phyloP scores from a whole-genome alignment of 257 asterid genomes.

The Verbena officinalis region DNA sequence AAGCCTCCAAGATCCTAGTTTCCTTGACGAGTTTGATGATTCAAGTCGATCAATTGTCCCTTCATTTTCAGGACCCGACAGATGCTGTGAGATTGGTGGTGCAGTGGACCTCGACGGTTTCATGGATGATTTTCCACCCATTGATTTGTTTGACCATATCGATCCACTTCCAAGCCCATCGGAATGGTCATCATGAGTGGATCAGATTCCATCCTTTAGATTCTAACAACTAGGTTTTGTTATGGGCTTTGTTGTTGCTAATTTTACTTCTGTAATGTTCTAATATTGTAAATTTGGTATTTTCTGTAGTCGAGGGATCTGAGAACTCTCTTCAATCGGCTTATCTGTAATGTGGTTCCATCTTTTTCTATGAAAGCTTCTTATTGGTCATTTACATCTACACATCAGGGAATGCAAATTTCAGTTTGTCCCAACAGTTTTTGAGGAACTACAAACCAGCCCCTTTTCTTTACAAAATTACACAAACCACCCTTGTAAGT shows the following conservation, averaged over 20 bases:
- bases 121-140: conserved; percentile 60
- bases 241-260: conserved; percentile 5
- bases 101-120: conserved; percentile 46
- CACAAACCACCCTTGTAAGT: too few relatives aligned
- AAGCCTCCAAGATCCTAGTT: conserved; percentile 47
- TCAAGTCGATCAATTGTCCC: conserved; percentile 32
- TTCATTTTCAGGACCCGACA: conserved; percentile 33
- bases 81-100: conserved; percentile 29
- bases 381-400: too few relatives aligned
- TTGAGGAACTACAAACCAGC: too few relatives aligned
- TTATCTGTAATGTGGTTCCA: not conserved
- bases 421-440: too few relatives aligned
- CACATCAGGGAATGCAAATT: too few relatives aligned
- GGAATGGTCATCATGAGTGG: conserved; percentile 42
- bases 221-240: conserved; percentile 1
- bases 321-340: not conserved
- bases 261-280: conserved; percentile 15
- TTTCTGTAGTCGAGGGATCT: conserved; percentile 1
- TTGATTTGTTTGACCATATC: conserved; percentile 62
- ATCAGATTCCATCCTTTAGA: not conserved
- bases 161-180: conserved; percentile 67
- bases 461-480: too few relatives aligned
- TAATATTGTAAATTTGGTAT: not conserved
- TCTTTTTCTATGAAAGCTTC: not conserved
- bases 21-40: conserved; percentile 48